Evolutionary conservation across 2,329 filamentous ascomycete genomes (phyloP).

Genomic region (Cladorrhinum sp.): DNA sequence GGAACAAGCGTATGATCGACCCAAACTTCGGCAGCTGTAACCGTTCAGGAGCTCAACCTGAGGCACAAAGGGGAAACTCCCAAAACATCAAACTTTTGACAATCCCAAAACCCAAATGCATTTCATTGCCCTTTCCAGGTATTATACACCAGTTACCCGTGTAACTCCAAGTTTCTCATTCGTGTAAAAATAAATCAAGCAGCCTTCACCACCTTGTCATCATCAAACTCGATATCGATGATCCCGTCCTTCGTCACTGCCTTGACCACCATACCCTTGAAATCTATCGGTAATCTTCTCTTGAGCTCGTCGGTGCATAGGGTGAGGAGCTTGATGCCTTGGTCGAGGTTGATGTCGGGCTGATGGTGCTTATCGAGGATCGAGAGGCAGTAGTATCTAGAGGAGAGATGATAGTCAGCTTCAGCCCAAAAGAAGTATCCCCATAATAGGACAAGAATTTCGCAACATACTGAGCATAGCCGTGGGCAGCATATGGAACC

Average conservation of each 20-base stretch:
- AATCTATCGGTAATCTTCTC: constrained; percentile 94
- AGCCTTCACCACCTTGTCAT: constrained; percentile 67
- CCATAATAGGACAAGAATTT: not conserved
- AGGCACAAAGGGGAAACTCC: not conserved
- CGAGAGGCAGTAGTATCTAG: constrained; percentile 92
- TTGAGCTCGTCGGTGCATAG: constrained; percentile 98
- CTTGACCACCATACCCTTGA: constrained; percentile 96
- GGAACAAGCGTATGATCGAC: constrained; percentile 18
- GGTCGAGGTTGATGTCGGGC: constrained; percentile 82
- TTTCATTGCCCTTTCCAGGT: constrained; percentile 18
- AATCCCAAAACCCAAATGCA: constrained; percentile 8
- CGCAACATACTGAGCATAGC: constrained; percentile 84
- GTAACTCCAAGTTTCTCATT: constrained; percentile 5
- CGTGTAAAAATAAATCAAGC: constrained; percentile 41
- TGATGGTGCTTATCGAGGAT: constrained; percentile 99
- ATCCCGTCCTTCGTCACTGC: constrained; percentile 93
- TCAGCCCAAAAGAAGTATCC: not conserved
- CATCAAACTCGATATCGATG: constrained; percentile 77
- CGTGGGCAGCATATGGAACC: constrained; percentile 93
- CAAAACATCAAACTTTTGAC: not conserved
- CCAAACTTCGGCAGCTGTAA: constrained; percentile 8
- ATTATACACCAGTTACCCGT: constrained; percentile 27
- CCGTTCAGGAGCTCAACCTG: constrained; percentile 13
- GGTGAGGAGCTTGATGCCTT: constrained; percentile 86
- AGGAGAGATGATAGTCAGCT: constrained; percentile 25